Percentiles rank a stretch among this genome's conserved stretches.
Evolutionary conservation across 768 basidiomycete genomes (phyloP).

Genomic region (Mycena belliarum): DNA sequence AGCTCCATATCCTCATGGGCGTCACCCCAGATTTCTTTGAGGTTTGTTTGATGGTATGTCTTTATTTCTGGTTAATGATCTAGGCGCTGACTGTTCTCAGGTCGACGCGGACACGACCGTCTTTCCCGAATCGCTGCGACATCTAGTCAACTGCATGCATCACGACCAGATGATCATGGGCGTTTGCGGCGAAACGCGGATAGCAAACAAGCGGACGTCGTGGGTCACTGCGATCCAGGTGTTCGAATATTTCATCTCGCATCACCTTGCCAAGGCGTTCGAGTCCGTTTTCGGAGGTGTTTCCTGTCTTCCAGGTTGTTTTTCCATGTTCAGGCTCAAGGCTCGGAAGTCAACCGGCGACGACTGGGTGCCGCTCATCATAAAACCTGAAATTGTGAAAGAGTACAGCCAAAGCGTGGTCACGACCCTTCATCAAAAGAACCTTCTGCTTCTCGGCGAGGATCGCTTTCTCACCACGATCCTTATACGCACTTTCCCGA

Average conservation of each 20-base stretch:
- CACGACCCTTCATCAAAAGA: slow-evolving; percentile 95
- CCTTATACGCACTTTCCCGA: slow-evolving; percentile 94
- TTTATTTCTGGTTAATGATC: background rate
- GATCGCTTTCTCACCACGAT: slow-evolving; percentile 98
- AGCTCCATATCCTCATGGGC: slow-evolving; percentile 96
- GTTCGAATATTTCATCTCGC: slow-evolving; percentile 98
- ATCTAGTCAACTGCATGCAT: slow-evolving; percentile 98
- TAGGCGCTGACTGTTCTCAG: slow-evolving; percentile 41
- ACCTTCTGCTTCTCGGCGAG: slow-evolving; percentile 92
- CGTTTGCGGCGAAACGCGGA: slow-evolving; percentile 96
- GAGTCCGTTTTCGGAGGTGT: slow-evolving; percentile 99
- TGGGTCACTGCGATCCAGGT: slow-evolving; percentile 99
- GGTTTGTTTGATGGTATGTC: slow-evolving; percentile 90
- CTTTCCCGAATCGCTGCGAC: slow-evolving; percentile 84
- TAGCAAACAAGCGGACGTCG: slow-evolving; percentile 96
- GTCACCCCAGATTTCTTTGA: slow-evolving; percentile 99
- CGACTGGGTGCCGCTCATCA: slow-evolving; percentile 96
- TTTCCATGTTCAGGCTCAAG: slow-evolving; percentile 99
- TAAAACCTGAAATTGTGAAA: slow-evolving; percentile 95
- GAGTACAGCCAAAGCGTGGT: slow-evolving; percentile 96
- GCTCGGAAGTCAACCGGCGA: slow-evolving; percentile 85
- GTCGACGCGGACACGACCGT: slow-evolving; percentile 99
- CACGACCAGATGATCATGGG: slow-evolving; percentile 99
- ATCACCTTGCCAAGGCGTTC: slow-evolving; percentile 97
- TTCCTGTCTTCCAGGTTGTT: slow-evolving; percentile 98